Conservation (phyloP, 108 stramenopile genomes). For the Fragilaria radians region DNA sequence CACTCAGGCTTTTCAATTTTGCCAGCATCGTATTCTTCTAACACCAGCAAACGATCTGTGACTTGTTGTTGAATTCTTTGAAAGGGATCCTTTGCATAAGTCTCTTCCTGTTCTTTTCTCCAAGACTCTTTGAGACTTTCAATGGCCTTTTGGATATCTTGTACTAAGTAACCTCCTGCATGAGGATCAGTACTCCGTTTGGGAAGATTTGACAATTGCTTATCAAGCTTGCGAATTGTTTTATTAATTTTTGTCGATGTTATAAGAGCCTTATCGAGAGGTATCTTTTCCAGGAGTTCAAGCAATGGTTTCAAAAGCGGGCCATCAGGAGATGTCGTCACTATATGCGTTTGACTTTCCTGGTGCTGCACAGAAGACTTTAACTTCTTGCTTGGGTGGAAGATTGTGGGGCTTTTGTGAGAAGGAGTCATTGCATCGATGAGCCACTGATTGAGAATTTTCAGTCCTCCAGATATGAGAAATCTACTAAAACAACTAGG, state of each 20-base stretch:
- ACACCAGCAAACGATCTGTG: constrained; percentile 11
- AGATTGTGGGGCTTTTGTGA: not conserved
- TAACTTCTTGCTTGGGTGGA: not conserved
- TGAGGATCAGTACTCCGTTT: not conserved
- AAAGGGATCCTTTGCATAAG: constrained; percentile 24
- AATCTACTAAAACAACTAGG: constrained; percentile 10
- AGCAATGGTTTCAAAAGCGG: constrained; percentile 34
- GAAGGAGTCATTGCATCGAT: constrained; percentile 21
- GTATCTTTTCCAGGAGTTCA: constrained; percentile 28
- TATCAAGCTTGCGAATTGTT: constrained; percentile 31
- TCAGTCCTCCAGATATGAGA: constrained; percentile 38
- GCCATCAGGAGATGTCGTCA: constrained; percentile 7
- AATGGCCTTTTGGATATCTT: not conserved
- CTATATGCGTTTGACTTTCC: no score
- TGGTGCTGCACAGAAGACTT: constrained; percentile 1
- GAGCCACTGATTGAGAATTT: constrained; percentile 48
- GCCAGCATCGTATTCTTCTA: constrained; percentile 14
- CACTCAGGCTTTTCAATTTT: constrained; percentile 22
- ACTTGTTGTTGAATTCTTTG: constrained; percentile 11
- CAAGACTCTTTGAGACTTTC: not conserved
- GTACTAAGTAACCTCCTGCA: not conserved
- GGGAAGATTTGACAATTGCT: constrained; percentile 18
- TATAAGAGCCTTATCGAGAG: constrained; percentile 39
- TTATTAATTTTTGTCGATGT: constrained; percentile 54
- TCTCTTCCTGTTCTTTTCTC: constrained; percentile 3